phyloP scores from a whole-genome alignment of 257 asterid genomes.

The Primulina eburnea region DNA sequence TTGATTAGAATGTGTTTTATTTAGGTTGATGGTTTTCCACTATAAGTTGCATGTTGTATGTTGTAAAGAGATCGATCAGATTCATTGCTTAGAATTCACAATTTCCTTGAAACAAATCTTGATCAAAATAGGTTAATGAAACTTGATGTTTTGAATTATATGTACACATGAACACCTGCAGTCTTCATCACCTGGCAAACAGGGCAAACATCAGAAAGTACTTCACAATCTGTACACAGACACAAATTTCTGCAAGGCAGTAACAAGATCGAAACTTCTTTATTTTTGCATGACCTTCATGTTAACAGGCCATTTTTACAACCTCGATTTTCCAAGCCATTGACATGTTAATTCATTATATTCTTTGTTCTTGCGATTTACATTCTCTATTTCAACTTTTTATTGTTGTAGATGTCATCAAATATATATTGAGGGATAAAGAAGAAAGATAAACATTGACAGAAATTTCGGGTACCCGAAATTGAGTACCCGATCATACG shows the following conservation, averaged over 20 bases:
- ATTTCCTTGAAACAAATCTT: too few species aligned
- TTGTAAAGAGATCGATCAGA: not conserved
- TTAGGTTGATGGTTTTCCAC: too few species aligned
- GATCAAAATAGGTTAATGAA: not conserved
- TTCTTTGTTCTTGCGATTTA: slow-evolving; percentile 64
- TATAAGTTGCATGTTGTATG: not conserved
- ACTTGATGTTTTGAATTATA: slow-evolving; percentile 33
- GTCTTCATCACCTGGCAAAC: slow-evolving; percentile 67
- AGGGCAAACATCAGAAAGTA: slow-evolving; percentile 51
- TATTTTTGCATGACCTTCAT: slow-evolving; percentile 48
- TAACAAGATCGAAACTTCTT: slow-evolving; percentile 43
- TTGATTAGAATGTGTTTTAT: too few species aligned
- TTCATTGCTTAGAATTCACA: not conserved
- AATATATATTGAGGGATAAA: too few species aligned
- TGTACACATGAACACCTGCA: slow-evolving; percentile 63
- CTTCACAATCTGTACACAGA: slow-evolving; percentile 63
- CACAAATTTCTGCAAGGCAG: slow-evolving; percentile 77
- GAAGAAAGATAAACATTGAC: too few species aligned
- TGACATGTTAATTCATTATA: too few species aligned
- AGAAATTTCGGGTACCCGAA: too few species aligned
- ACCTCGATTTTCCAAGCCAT: not conserved
- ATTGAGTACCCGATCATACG: too few species aligned
- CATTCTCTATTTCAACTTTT: slow-evolving; percentile 52
- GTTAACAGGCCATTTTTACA: slow-evolving; percentile 18
- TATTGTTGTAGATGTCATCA: too few species aligned